Evolutionary conservation across 306 rosid genomes (phyloP), one percentile per base, ranked within the genome.

Genomic region (Hylodesmum podocarpum): DNA sequence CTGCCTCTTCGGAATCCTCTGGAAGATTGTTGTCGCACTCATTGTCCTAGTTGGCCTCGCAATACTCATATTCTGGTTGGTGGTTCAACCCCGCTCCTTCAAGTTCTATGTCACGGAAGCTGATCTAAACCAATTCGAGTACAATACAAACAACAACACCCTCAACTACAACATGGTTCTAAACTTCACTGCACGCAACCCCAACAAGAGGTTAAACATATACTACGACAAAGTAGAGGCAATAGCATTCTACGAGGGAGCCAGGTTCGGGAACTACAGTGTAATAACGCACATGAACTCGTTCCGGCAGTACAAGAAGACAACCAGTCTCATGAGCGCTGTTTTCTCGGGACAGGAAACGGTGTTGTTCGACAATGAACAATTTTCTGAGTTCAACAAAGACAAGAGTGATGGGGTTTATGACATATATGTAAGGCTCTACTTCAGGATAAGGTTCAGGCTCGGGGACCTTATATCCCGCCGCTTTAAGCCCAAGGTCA

Each of bases 61-160:
- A 3, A 18, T 73, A 12, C 74, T 93, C 11, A 78, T 89, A 66
- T 84, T 93, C 83, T 93, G 87, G 84, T 89, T 93, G 47, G 49
- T 91, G 4, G 81, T 90, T 28, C 90, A 82, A 5, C 98, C 97
- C 1, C 89, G 82, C 12, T 4, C 53, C n/a, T 70, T 93, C 87
- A 87, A 84, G 28, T 89, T 88, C 50, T 79, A 87, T 54, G 92
- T 88, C 31, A 80, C 76, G 0, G 81, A 86, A 4, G 87, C 92
- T 34, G 5, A 77, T 1, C 79, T 93, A 37, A 86, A 87, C 1
- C 84, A 83, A 31, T 91, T 91, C 50, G 86, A 87, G 15, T 81
- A 79, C 82, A 0, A 34, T 15, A 10, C n/a, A 28, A 50, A 53
- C 72, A 84, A 75, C 84, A 70, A 22, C 62, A 90, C 86, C 36